Evolutionary conservation across 1,284 basidiomycete genomes (phyloP), one percentile per base, ranked within the genome.

Genomic region (Vanrija sp.): DNA sequence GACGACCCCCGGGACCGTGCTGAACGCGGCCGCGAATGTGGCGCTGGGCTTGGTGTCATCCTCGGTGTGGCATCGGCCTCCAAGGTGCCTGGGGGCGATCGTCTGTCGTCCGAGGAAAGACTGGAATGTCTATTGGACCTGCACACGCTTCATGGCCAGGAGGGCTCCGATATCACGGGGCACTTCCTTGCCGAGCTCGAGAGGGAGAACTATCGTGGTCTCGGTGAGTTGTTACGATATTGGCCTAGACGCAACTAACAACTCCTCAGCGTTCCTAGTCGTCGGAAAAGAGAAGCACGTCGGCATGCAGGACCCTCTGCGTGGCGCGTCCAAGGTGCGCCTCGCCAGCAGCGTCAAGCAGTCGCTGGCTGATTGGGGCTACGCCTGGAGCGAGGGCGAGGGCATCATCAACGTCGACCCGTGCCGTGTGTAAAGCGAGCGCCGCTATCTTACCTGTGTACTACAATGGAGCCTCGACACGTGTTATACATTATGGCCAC

Each of bases 281-380:
- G 90, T 98, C 5, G 95, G 96, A 10, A 91, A 96, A 74, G 92
- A 94, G 73, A 94, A 92, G 75, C 95, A 98, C 72, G 92, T 90
- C 1, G 93, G 90, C 3, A 88, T 85, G 28, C 89, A 93, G 68
- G 90, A 93, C 68, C 79, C 83, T 15, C 83, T 81, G 14, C 83
- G 91, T 48, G 89, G 92, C 38, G 84, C 89, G 2, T 89, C 88
- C 29, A 86, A 90, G 58, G 82, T 84, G 16, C 85, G 92, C 12
- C 81, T 98, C 12, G 88, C 86, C 4, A 83, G 86, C 2, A 89
- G 88, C 16, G 86, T 97, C 43, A 86, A 89, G 64, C 89, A 91
- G 71, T 95, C 88, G 84, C 78, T 97, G 46, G 87, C 89, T 65
- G 85, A 88, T 52, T 97, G 91, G 89, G 89, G 88, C 48, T 95